Evolutionary conservation across 2,329 filamentous ascomycete genomes (phyloP).

Genomic region (Apiospora rasikravindrae): DNA sequence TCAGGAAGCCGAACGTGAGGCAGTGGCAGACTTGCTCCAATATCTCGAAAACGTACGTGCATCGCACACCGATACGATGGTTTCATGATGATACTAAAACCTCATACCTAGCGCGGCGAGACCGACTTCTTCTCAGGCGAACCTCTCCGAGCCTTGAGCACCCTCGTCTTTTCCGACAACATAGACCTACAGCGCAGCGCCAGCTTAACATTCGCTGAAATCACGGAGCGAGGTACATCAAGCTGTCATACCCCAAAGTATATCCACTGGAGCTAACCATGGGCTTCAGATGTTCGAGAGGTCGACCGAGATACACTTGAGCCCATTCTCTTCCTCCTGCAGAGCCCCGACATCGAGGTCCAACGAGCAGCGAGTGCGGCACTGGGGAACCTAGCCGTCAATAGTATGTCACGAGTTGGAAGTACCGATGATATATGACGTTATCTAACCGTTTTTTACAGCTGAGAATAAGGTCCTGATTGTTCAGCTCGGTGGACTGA

Average conservation of each 20-base stretch:
- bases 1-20: slow-evolving; percentile 94
- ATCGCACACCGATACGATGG: slow-evolving; percentile 4
- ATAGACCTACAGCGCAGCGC: slow-evolving; percentile 97
- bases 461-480: slow-evolving; percentile 98
- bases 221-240: slow-evolving; percentile 87
- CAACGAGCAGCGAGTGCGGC: slow-evolving; percentile 96
- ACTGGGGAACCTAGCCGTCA: slow-evolving; percentile 93
- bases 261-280: slow-evolving; percentile 24
- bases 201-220: slow-evolving; percentile 97
- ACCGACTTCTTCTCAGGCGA: slow-evolving; percentile 99
- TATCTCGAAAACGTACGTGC: slow-evolving; percentile 90
- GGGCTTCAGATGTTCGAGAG: slow-evolving; percentile 83
- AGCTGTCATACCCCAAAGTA: background rate
- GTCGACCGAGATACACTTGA: slow-evolving; percentile 95
- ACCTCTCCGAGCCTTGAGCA: slow-evolving; percentile 90
- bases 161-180: slow-evolving; percentile 97
- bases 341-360: slow-evolving; percentile 95
- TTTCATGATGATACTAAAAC: background rate
- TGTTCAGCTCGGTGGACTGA: slow-evolving; percentile 87
- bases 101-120: slow-evolving; percentile 74
- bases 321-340: slow-evolving; percentile 92
- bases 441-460: slow-evolving; percentile 50
- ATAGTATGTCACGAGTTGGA: slow-evolving; percentile 69
- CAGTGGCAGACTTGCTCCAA: slow-evolving; percentile 91
- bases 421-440: background rate